Evolutionary conservation across 352 stramenopile species (phyloP).

Genomic region (Pelagophyceae sp.): DNA sequence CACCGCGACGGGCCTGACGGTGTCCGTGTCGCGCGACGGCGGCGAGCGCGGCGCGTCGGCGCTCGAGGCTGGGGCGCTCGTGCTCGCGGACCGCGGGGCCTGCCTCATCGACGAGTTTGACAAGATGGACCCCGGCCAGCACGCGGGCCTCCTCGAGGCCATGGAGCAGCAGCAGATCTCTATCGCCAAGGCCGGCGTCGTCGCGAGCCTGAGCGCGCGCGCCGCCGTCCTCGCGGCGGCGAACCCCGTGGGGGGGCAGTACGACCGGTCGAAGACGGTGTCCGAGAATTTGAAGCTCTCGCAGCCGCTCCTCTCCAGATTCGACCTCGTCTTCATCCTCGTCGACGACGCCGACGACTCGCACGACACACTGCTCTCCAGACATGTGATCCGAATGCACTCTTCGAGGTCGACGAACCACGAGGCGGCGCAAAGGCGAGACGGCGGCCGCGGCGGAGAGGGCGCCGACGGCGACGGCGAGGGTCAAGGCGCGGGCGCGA

Average conservation of each 20-base stretch:
- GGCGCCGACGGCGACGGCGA: constrained; percentile 6
- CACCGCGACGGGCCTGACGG: constrained; percentile 86
- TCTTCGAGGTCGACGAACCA: constrained; percentile 30
- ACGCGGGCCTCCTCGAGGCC: constrained; percentile 81
- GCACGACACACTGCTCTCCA: constrained; percentile 79
- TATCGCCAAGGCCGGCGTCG: constrained; percentile 81
- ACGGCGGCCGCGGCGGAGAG: too few relatives aligned
- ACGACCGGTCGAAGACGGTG: constrained; percentile 85
- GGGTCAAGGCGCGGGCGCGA: not conserved
- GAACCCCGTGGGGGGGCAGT: constrained; percentile 91
- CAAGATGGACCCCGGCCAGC: constrained; percentile 84
- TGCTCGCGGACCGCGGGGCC: constrained; percentile 85
- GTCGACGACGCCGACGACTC: constrained; percentile 82
- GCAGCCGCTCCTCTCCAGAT: constrained; percentile 83
- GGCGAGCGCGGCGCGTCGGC: constrained; percentile 82
- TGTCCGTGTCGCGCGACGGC: constrained; percentile 35
- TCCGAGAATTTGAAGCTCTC: constrained; percentile 88
- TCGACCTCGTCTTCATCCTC: constrained; percentile 95
- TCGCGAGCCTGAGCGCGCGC: constrained; percentile 82
- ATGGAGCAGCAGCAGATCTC: constrained; percentile 96
- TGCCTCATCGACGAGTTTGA: constrained; percentile 98
- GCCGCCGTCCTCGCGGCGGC: constrained; percentile 89
- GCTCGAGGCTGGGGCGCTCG: constrained; percentile 78
- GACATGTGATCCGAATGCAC: constrained; percentile 87
- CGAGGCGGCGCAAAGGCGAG: constrained; percentile 15